Evolutionary conservation across 2,329 filamentous ascomycete genomes (phyloP).

Genomic region (Pseudopyricularia cyperi): DNA sequence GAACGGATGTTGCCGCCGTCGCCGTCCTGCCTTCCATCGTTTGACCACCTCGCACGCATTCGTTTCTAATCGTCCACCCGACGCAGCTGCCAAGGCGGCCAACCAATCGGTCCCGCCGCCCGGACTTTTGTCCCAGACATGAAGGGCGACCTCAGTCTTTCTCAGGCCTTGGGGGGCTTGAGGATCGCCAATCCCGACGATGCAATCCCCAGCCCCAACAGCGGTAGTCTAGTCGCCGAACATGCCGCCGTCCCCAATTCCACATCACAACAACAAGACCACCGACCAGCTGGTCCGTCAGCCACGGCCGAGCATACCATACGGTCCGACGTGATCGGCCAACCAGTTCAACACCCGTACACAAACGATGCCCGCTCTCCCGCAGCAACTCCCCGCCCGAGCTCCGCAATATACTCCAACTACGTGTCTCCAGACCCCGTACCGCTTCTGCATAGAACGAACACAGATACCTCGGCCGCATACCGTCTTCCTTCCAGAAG

Average conservation of each 20-base stretch:
- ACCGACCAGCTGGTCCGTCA: neutral
- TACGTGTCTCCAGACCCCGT: neutral
- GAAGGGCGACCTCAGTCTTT: constrained; percentile 87
- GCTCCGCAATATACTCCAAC: neutral
- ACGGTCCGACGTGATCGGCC: neutral
- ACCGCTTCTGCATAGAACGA: constrained; percentile 24
- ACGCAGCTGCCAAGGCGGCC: neutral
- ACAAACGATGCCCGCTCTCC: neutral
- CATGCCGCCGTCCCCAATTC: neutral
- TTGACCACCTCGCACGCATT: neutral
- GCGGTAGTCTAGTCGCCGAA: constrained; percentile 1
- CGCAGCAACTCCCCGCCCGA: neutral
- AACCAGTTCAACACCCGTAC: neutral
- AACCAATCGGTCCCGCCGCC: neutral
- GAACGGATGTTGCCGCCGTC: neutral
- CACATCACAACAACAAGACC: neutral
- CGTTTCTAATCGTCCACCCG: neutral
- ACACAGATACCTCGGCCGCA: constrained; percentile 42
- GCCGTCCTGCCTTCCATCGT: neutral
- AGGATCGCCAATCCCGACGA: constrained; percentile 96
- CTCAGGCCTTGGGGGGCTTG: constrained; percentile 82
- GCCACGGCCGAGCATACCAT: neutral
- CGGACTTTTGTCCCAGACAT: constrained; percentile 34
- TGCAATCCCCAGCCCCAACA: constrained; percentile 24
- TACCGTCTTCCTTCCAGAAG: constrained; percentile 31